Evolutionary conservation across 2,329 filamentous ascomycete genomes (phyloP), one percentile per base, ranked within the genome.

Genomic region (Aspergillus sp.): DNA sequence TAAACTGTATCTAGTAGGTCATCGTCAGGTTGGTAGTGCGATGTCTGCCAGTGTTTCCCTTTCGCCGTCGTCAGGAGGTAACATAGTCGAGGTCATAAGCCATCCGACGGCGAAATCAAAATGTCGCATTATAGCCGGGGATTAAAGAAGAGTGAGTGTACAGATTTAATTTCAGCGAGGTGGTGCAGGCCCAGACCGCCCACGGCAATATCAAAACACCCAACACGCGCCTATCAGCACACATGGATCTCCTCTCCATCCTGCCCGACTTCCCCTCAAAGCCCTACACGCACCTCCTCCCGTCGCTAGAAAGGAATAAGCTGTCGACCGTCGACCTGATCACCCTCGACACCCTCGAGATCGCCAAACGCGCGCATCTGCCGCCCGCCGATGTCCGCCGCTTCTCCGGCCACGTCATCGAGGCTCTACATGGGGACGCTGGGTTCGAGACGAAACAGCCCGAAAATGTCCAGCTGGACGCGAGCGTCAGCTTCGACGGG

Each of bases 281-380:
- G 52, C 71, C 72, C 40, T 89, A 82, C 63, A 69, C 78, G 26
- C 77, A 82, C 51, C 77, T 95, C 29, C 64, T 95, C 19, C 80
- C 84, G 2, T 76, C 78, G 14, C 74, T 96, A 34, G 89, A 96
- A 64, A 76, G 75, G 55, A 77, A 83, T 48, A 69, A 71, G 32
- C 68, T 98, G 53, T 82, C 82, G 15, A 83, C 82, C 19, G 78
- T 77, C 47, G 91, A 98, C 56, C 73, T 98, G 30, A 71, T 98
- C 49, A 84, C 84, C 2, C 78, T 93, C 41, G 84, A 94, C 52
- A 72, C 80, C 3, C 69, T 79, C 40, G 82, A 94, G 52, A 75
- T 96, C 43, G 86, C 86, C 36, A 91, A 83, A 64, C 81, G 85
- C 56, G 88, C 86, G 30, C 79, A 81, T 42, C 69, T 94, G 12